These are phyloP conservation scores for Trifolium fragiferum DNA, from an alignment of 306 rosid genomes.

Conservation along the genomic window DNA sequence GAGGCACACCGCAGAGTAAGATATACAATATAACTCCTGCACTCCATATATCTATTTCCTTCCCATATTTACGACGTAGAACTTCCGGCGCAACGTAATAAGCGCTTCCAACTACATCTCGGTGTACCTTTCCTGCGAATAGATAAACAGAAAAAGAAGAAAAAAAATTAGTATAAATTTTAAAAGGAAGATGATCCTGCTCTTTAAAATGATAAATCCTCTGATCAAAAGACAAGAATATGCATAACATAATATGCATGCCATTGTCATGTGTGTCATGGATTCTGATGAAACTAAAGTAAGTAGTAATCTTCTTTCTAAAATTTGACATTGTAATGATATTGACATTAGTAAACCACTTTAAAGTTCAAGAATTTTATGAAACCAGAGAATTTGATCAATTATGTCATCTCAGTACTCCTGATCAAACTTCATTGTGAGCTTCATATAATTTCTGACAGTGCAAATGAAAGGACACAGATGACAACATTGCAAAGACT, in stretches of 20 bases:
- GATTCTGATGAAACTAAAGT: no score
- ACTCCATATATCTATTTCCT: slow-evolving; percentile 88
- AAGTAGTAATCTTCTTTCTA: no score
- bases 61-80: slow-evolving; percentile 72
- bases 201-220: background rate
- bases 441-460: background rate
- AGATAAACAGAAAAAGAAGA: background rate
- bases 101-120: slow-evolving; percentile 86
- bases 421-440: background rate
- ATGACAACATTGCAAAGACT: background rate
- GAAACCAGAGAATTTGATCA: background rate
- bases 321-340: no score
- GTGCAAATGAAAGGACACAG: background rate
- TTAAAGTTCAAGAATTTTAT: no score
- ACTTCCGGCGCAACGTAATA: slow-evolving; percentile 95
- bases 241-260: no score
- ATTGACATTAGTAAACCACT: no score
- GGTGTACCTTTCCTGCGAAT: slow-evolving; percentile 71
- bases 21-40: slow-evolving; percentile 84
- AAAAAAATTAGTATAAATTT: background rate
- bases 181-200: slow-evolving; percentile 25
- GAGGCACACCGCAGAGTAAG: slow-evolving; percentile 89
- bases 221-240: no score
- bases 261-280: no score
- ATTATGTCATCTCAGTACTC: background rate